Conservation (phyloP, 345 rosid species). For the Camelina sativa region DNA sequence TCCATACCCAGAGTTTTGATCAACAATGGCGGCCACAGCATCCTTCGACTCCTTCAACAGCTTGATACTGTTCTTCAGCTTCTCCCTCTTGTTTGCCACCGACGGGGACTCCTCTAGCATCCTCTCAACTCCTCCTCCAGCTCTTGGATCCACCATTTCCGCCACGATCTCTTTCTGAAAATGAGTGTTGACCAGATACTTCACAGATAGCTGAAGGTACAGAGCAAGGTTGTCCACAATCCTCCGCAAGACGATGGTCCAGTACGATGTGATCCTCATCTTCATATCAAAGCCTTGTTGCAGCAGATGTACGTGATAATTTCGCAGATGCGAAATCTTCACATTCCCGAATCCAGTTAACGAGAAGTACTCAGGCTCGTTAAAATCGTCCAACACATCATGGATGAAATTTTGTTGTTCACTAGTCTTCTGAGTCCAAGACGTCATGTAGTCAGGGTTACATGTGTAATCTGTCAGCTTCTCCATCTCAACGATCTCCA, state of each 20-base stretch:
- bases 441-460: constrained; percentile 21
- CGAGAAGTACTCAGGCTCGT: not conserved
- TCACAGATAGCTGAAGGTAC: constrained; percentile 33
- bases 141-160: constrained; percentile 18
- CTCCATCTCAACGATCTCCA: constrained; percentile 36
- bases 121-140: constrained; percentile 26
- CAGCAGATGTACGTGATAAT: not conserved
- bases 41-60: constrained; percentile 48
- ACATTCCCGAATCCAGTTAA: constrained; percentile 9
- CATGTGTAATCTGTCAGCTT: constrained; percentile 29
- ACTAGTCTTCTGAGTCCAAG: not conserved
- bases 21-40: constrained; percentile 32
- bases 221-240: constrained; percentile 44
- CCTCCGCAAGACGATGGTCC: constrained; percentile 42
- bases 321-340: not conserved
- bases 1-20: constrained; percentile 14
- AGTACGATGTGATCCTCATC: constrained; percentile 43
- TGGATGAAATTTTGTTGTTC: not conserved
- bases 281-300: constrained; percentile 37
- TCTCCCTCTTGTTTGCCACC: constrained; percentile 43
- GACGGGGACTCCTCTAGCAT: constrained; percentile 41
- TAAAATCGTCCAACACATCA: not conserved
- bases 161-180: constrained; percentile 40
- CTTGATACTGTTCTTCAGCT: constrained; percentile 41
- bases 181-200: constrained; percentile 30